Base-by-base conservation (phyloP, 495 filamentous ascomycete genomes). In the Xylaria castorea region DNA sequence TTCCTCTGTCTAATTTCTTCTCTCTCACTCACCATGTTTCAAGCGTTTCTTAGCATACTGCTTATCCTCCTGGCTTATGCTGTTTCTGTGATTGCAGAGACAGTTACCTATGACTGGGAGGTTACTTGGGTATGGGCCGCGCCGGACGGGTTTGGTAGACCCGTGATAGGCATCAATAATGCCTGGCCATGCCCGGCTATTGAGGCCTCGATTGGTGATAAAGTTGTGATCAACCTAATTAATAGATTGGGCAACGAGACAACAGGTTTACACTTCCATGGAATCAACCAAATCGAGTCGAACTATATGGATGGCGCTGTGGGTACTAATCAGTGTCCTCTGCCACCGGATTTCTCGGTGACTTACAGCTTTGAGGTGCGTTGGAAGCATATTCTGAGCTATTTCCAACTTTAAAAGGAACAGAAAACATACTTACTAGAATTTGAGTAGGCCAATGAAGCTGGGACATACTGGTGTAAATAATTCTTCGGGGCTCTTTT, bases 381-480 rank as follows among this genome's bases (percentile, higher is more conserved):
- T 82, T 71, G 81, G 32, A 79, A 80, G 6, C 34, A 25, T 25
- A 80, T 1, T 53, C 12, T 22, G 9, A 42, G 25, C 40, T 27
- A 42, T 51, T 55, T 25, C 3, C 0, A 36, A n/a, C 22, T 7
- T 6, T 16, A 42, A 27, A 2, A 40, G 53, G 18, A 68, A 44
- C 2, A 25, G 14, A 27, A 50, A 12, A 46, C 70, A 48, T 68
- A 40, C 73, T 80, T 22, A 79, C 51, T n/a, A 12, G 6, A 25
- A 58, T 60, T 62, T 11, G 1, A 63, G 46, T 78, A 92, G 79
- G 81, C 86, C 14, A 86, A 92, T 71, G 86, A 90, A 67, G 83
- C 88, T 32, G 92, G 92, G 20, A 93, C 92, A 0, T 94, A 91
- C 71, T 94, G 92, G 92, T 94, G 93, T 82, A 92, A 76, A 91